Evolutionary conservation across 2,329 filamentous ascomycete species (phyloP), one percentile per base, ranked within the genome.

Genomic region (Penicillium olsonii): DNA sequence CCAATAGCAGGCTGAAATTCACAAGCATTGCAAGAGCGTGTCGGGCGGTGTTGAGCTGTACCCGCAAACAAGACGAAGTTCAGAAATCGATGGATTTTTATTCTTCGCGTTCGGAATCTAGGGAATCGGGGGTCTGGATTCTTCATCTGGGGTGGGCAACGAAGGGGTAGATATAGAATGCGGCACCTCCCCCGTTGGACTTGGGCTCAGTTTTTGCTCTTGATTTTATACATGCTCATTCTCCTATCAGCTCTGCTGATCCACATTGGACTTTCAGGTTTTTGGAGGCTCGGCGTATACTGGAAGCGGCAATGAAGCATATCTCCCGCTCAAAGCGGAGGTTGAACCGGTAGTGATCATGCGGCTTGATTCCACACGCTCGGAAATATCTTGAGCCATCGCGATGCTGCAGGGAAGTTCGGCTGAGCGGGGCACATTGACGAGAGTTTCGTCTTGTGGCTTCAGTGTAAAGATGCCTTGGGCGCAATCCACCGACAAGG

Each of bases 1-100:
- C 17, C 17, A 54, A 33, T 27, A 47, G 29, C 22, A 43, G 33
- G 35, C 27, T 41, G 29, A 29, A 29, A 24, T 39, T 18, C 15
- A n/a, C 22, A 37, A 44, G 24, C 50, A 55, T 54, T 17, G 33
- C 43, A 37, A 22, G 22, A 19, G 4, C 15, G 17, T 18, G 10
- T 14, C 7, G 11, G 18, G 15, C 11, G 20, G 4, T 2, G 8
- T 4, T 24, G 22, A 24, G 22, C 22, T 24, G 8, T 4, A 24
- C 22, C n/a, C n/a, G n/a, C n/a, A n/a, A n/a, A n/a, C n/a, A n/a
- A n/a, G n/a, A n/a, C n/a, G n/a, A n/a, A n/a, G n/a, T n/a, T 42
- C 20, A 34, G 26, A 15, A 31, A n/a, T 6, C 29, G 10, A 5
- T 27, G 18, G 24, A n/a, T 14, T 2, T 12, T 5, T 11, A 29